Conservation (phyloP, 1,284 basidiomycete species). For the Rhodotorula sp. region DNA sequence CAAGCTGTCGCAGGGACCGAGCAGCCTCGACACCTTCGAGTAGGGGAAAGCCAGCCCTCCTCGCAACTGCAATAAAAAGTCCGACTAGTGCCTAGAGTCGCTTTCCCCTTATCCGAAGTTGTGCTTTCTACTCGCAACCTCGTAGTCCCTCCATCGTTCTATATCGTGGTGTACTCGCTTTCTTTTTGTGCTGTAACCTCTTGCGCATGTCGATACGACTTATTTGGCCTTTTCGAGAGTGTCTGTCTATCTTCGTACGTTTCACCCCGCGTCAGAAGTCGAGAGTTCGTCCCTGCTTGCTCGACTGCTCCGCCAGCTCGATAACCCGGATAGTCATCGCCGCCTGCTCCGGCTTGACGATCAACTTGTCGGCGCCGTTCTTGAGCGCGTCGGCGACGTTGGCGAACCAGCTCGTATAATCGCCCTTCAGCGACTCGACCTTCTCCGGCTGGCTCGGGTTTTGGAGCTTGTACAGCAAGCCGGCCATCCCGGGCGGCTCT, state of each 20-base stretch:
- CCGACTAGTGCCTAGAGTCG: not conserved
- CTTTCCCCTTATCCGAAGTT: not conserved
- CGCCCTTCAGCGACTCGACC: not conserved
- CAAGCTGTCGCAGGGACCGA: not conserved
- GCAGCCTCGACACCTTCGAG: not conserved
- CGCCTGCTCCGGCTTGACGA: slow-evolving; percentile 69
- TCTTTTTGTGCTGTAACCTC: not conserved
- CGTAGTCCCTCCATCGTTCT: not conserved
- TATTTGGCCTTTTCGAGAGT: not conserved
- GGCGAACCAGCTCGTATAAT: slow-evolving; percentile 32
- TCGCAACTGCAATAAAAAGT: no score
- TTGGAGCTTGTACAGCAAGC: slow-evolving; percentile 32
- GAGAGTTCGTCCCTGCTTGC: slow-evolving; percentile 60
- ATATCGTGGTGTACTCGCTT: not conserved
- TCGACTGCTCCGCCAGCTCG: slow-evolving; percentile 65
- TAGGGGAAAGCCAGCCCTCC: not conserved
- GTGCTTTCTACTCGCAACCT: not conserved
- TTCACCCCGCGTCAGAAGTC: slow-evolving; percentile 41
- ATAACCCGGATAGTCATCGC: slow-evolving; percentile 68
- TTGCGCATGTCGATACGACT: not conserved
- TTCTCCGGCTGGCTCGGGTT: not conserved
- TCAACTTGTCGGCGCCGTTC: slow-evolving; percentile 54
- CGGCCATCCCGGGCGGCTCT: slow-evolving; percentile 55
- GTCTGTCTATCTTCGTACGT: not conserved
- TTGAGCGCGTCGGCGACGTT: slow-evolving; percentile 55